Conservation (phyloP, 2,329 filamentous ascomycete genomes). For the Grosmannia clavigera region DNA sequence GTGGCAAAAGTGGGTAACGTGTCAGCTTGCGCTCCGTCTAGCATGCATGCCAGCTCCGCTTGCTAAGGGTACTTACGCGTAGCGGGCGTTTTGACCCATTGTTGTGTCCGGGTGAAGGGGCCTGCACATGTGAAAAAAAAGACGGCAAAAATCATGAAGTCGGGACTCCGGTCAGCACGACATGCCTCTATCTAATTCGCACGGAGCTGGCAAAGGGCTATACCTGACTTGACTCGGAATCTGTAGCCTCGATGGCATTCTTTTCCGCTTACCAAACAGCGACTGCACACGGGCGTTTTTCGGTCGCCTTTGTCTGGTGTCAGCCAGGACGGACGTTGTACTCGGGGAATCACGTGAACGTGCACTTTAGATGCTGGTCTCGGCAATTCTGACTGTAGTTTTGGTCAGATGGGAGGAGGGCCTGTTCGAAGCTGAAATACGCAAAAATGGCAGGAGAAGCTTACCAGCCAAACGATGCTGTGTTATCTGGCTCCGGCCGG, state of each 20-base stretch:
- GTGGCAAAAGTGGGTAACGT: background rate
- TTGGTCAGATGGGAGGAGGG: background rate
- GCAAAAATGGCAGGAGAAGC: background rate
- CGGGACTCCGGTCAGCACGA: background rate
- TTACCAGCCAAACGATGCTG: slow-evolving; percentile 2
- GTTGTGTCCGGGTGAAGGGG: slow-evolving; percentile 18
- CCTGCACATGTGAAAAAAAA: slow-evolving; percentile 9
- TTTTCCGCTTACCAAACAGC: slow-evolving; percentile 16
- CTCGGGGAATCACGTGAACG: slow-evolving; percentile 10
- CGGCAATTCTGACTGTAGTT: slow-evolving; percentile 31
- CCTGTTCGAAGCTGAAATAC: background rate
- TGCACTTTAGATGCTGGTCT: slow-evolving; percentile 34
- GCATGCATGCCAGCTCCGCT: background rate
- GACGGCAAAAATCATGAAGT: background rate
- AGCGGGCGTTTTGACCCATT: slow-evolving; percentile 21
- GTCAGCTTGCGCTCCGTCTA: background rate
- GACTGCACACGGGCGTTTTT: slow-evolving; percentile 20
- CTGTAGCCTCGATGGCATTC: slow-evolving; percentile 20
- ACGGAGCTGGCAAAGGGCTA: background rate
- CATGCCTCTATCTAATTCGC: background rate
- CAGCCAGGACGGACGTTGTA: background rate
- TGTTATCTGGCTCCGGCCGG: background rate
- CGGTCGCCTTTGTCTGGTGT: slow-evolving; percentile 22
- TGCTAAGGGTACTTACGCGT: slow-evolving; percentile 13
- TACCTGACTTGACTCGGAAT: slow-evolving; percentile 19